These are phyloP conservation scores for Calycina marina DNA, from an alignment of 2,329 filamentous ascomycete genomes.

Conservation along the genomic window DNA sequence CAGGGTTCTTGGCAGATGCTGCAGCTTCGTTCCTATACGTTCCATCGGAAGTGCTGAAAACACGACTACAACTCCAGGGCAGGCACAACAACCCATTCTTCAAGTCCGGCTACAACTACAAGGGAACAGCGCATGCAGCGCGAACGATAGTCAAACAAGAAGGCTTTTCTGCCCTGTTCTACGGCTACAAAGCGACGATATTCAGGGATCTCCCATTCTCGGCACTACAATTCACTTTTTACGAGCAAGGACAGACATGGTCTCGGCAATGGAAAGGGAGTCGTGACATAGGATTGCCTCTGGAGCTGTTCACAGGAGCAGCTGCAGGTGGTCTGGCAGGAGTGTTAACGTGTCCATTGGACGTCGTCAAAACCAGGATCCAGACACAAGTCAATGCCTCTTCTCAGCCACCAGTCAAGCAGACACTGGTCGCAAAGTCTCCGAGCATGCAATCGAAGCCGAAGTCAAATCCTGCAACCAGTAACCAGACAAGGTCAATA, in stretches of 20 bases:
- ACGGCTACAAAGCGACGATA: slow-evolving; percentile 93
- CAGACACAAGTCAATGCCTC: slow-evolving; percentile 69
- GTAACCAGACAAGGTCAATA: slow-evolving; percentile 46
- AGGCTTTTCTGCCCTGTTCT: slow-evolving; percentile 74
- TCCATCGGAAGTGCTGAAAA: slow-evolving; percentile 94
- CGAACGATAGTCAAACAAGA: slow-evolving; percentile 74
- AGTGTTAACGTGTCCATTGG: slow-evolving; percentile 85
- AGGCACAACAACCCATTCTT: slow-evolving; percentile 92
- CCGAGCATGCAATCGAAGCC: slow-evolving; percentile 2
- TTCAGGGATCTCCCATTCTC: slow-evolving; percentile 93
- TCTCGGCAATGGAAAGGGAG: slow-evolving; percentile 67
- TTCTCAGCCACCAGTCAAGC: slow-evolving; percentile 15
- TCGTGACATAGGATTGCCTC: slow-evolving; percentile 66
- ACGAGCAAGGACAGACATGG: slow-evolving; percentile 80
- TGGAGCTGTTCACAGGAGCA: slow-evolving; percentile 83
- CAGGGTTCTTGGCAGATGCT: slow-evolving; percentile 84
- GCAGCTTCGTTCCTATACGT: slow-evolving; percentile 90
- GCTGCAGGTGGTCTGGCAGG: slow-evolving; percentile 85
- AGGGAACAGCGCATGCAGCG: slow-evolving; percentile 67
- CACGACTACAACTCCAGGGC: slow-evolving; percentile 87
- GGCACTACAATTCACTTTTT: slow-evolving; percentile 93
- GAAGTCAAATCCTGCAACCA: not conserved
- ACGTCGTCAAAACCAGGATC: slow-evolving; percentile 92
- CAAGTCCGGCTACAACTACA: slow-evolving; percentile 90
- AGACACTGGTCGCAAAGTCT: slow-evolving; percentile 9